Evolutionary conservation across 495 filamentous ascomycete genomes (phyloP).

Genomic region (Penicillium robsamsonii): DNA sequence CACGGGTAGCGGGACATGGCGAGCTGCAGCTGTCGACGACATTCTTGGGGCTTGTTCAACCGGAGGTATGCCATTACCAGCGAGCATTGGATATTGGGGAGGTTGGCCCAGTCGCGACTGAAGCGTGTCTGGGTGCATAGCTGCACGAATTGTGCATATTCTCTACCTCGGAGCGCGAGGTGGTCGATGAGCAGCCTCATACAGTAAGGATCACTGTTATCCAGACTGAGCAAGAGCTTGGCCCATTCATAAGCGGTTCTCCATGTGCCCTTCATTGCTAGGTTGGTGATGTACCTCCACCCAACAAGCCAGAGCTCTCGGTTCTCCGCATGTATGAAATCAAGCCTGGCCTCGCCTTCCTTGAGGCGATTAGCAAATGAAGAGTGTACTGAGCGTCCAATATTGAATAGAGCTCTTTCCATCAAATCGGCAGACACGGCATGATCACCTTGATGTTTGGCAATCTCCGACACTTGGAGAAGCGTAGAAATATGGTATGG

Average conservation of each 20-base stretch:
- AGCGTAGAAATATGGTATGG: slow-evolving; percentile 93
- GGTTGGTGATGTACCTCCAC: slow-evolving; percentile 81
- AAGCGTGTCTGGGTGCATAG: slow-evolving; percentile 61
- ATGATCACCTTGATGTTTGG: slow-evolving; percentile 83
- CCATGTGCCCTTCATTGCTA: slow-evolving; percentile 89
- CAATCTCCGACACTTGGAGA: slow-evolving; percentile 88
- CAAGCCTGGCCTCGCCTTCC: slow-evolving; percentile 73
- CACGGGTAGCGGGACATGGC: slow-evolving; percentile 77
- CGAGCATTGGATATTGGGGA: slow-evolving; percentile 70
- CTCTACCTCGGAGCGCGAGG: slow-evolving; percentile 73
- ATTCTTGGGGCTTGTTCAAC: slow-evolving; percentile 60
- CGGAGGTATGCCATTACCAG: slow-evolving; percentile 70
- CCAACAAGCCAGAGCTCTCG: slow-evolving; percentile 87
- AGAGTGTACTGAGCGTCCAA: slow-evolving; percentile 80
- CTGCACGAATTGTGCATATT: slow-evolving; percentile 72
- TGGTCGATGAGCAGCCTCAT: slow-evolving; percentile 77
- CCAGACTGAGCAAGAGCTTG: slow-evolving; percentile 75
- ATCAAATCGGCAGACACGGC: slow-evolving; percentile 82
- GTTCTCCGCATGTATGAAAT: slow-evolving; percentile 79
- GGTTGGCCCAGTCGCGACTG: slow-evolving; percentile 42
- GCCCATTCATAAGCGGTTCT: slow-evolving; percentile 91
- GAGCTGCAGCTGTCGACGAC: slow-evolving; percentile 57
- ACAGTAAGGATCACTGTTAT: slow-evolving; percentile 80
- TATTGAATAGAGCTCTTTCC: slow-evolving; percentile 88
- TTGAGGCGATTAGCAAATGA: slow-evolving; percentile 72